phyloP scores from a whole-genome alignment of 1,139 yeast genomes.

The Saccharomycopsis hybrid region DNA sequence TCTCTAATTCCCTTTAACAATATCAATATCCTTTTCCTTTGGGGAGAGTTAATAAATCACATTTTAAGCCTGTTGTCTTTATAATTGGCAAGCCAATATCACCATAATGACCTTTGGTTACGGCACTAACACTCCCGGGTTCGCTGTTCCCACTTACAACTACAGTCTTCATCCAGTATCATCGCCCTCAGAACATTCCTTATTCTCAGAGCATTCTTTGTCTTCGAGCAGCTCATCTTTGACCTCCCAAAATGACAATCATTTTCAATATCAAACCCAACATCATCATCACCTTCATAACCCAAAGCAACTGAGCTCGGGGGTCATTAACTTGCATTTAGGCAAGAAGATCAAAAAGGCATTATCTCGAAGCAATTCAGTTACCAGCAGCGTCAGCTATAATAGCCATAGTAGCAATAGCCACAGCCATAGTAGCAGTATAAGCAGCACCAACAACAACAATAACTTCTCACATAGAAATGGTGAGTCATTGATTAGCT shows the following conservation, averaged over 20 bases:
- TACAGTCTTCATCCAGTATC: constrained; percentile 15
- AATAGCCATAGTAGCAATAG: background rate
- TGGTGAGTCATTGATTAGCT: background rate
- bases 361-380: constrained; percentile 16
- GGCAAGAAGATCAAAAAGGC: constrained; percentile 17
- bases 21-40: too few species aligned
- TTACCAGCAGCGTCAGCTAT: background rate
- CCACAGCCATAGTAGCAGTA: too few species aligned
- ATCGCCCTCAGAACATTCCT: constrained; percentile 19
- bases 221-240: constrained; percentile 13
- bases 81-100: background rate
- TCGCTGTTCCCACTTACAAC: background rate
- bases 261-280: background rate
- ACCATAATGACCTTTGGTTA: background rate
- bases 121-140: background rate
- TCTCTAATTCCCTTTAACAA: too few species aligned
- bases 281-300: background rate
- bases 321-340: constrained; percentile 4
- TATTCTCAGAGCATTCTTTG: constrained; percentile 18
- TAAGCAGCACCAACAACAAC: constrained; percentile 1
- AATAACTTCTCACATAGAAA: background rate
- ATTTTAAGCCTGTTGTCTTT: too few species aligned
- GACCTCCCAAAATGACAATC: constrained; percentile 3
- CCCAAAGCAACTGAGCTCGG: background rate
- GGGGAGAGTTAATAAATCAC: too few species aligned